A percentile compares a stretch with the other conserved stretches of the same genome.
These are phyloP conservation scores for Kurtzmaniella quercitrusa DNA, from an alignment of 1,139 yeast genomes.

Conservation along the genomic window DNA sequence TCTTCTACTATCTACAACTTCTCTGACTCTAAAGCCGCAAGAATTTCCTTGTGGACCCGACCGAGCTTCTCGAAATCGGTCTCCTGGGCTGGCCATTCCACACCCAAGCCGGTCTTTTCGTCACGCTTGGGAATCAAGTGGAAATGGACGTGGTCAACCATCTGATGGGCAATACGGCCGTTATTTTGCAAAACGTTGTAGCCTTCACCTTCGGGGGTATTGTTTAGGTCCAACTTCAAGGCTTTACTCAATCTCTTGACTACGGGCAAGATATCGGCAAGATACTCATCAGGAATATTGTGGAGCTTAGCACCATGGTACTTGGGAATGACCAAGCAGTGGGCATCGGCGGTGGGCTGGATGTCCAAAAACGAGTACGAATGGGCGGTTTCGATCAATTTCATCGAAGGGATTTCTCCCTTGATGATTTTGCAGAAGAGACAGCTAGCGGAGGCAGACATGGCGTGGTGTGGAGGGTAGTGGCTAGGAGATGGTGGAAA, in stretches of 20 bases:
- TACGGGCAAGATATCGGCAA: constrained; percentile 79
- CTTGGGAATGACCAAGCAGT: constrained; percentile 84
- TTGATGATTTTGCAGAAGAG: constrained; percentile 90
- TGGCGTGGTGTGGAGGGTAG: background rate
- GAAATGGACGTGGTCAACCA: constrained; percentile 93
- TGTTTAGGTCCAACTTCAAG: constrained; percentile 53
- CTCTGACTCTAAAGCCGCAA: constrained; percentile 39
- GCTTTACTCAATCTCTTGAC: constrained; percentile 81
- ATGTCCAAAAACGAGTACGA: constrained; percentile 86
- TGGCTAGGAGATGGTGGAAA: background rate
- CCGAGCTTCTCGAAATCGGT: constrained; percentile 71
- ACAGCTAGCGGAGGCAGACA: constrained; percentile 48
- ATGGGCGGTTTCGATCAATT: constrained; percentile 75
- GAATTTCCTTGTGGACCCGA: constrained; percentile 57
- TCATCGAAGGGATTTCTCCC: constrained; percentile 91
- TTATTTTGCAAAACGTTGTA: constrained; percentile 90
- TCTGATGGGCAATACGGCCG: constrained; percentile 90
- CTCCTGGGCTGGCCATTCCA: constrained; percentile 89
- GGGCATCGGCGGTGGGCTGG: constrained; percentile 87
- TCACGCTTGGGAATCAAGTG: constrained; percentile 89
- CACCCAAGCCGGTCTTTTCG: constrained; percentile 64
- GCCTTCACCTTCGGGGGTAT: constrained; percentile 66
- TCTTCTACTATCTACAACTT: background rate
- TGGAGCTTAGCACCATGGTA: constrained; percentile 90
- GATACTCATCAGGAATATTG: constrained; percentile 84